These are phyloP conservation scores for Penstemon eatonii DNA, from an alignment of 257 asterid species.

Conservation along the genomic window DNA sequence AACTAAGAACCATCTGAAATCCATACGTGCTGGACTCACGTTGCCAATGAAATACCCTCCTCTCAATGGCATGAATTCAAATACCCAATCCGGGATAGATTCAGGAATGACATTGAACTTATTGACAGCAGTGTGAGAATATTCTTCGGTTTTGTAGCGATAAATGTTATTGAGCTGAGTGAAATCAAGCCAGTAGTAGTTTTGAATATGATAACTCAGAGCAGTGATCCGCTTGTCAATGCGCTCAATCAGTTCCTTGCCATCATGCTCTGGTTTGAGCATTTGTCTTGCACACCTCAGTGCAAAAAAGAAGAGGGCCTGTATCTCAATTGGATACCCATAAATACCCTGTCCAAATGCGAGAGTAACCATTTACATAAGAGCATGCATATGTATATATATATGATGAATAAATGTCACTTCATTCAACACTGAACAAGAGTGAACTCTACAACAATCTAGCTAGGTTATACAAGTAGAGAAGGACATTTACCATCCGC, in stretches of 20 bases:
- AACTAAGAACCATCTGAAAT: conserved; percentile 57
- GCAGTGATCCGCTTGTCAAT: conserved; percentile 62
- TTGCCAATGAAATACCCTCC: conserved; percentile 66
- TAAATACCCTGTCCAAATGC: conserved; percentile 50
- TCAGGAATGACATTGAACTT: conserved; percentile 65
- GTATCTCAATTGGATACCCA: conserved; percentile 68
- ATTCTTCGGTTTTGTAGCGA: conserved; percentile 65
- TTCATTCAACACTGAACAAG: conserved; percentile 12
- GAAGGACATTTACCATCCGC: conserved; percentile 44
- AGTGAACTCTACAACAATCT: conserved; percentile 2
- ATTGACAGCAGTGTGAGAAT: conserved; percentile 68
- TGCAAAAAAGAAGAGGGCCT: conserved; percentile 68
- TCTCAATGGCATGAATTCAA: conserved; percentile 58
- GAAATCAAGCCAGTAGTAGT: conserved; percentile 67
- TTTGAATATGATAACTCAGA: conserved; percentile 55
- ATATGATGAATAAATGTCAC: not conserved
- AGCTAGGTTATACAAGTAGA: not conserved
- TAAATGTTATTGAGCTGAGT: conserved; percentile 63
- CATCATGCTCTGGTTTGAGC: conserved; percentile 58
- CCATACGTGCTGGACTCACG: conserved; percentile 68
- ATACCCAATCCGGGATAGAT: conserved; percentile 60
- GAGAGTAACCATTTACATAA: conserved; percentile 15
- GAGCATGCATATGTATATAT: conserved; percentile 12
- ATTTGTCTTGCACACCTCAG: conserved; percentile 58
- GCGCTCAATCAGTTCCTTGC: conserved; percentile 54